These are phyloP conservation scores for Pseudogymnoascus sp. DNA, from an alignment of 2,329 filamentous ascomycete genomes.

Conservation along the genomic window DNA sequence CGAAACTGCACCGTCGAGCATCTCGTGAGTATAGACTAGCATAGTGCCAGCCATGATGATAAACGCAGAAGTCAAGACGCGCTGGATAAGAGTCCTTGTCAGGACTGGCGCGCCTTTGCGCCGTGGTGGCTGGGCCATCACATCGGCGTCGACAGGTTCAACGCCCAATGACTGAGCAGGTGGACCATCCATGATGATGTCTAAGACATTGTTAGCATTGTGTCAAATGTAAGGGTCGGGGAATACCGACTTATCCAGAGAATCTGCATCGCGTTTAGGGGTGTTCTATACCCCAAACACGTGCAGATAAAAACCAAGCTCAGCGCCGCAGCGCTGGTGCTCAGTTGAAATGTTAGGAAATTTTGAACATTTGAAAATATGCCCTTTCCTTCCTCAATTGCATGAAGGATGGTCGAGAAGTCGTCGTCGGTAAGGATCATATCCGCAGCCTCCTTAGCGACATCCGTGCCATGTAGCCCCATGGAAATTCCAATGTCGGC, in stretches of 20 bases:
- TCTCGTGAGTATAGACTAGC: constrained; percentile 83
- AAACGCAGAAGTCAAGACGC: constrained; percentile 76
- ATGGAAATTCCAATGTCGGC: constrained; percentile 97
- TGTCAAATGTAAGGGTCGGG: background rate
- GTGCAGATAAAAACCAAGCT: constrained; percentile 89
- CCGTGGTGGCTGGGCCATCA: constrained; percentile 86
- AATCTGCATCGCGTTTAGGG: constrained; percentile 98
- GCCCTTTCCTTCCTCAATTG: constrained; percentile 97
- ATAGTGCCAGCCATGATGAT: constrained; percentile 93
- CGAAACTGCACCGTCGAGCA: constrained; percentile 77
- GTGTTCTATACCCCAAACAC: constrained; percentile 85
- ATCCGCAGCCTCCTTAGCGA: constrained; percentile 91
- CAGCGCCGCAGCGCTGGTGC: constrained; percentile 88
- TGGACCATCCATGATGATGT: constrained; percentile 99
- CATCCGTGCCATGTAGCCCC: constrained; percentile 90
- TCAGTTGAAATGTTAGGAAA: constrained; percentile 96
- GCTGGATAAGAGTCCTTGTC: constrained; percentile 70
- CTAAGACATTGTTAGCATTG: constrained; percentile 39
- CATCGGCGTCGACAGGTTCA: constrained; percentile 85
- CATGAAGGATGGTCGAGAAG: constrained; percentile 83
- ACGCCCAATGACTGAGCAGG: constrained; percentile 95
- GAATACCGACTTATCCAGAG: constrained; percentile 87
- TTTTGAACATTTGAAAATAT: constrained; percentile 99
- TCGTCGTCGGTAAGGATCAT: constrained; percentile 89
- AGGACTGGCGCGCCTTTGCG: constrained; percentile 82